Percentiles rank a stretch among this genome's conserved stretches.
Conservation (phyloP, 1,139 yeast species). For the Zygotorulaspora mrakii region DNA sequence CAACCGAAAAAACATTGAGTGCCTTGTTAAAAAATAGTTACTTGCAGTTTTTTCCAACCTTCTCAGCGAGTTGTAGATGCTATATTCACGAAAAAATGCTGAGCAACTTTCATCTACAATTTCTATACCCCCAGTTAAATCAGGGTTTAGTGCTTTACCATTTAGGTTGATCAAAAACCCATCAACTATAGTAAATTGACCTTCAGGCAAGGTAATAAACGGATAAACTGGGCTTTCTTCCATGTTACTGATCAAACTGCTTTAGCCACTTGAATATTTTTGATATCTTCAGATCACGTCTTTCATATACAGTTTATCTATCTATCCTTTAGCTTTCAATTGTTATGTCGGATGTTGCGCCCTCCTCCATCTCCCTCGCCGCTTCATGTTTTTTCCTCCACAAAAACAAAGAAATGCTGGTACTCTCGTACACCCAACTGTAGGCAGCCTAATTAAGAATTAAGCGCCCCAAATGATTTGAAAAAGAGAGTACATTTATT, state of each 20-base stretch:
- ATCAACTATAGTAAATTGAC: constrained; percentile 2
- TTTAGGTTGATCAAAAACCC: constrained; percentile 1
- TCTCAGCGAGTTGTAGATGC: constrained; percentile 6
- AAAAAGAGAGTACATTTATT: no score
- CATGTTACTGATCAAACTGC: not conserved
- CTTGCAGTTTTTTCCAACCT: constrained; percentile 9
- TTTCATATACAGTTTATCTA: no score
- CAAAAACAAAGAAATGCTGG: not conserved
- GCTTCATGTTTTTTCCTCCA: not conserved
- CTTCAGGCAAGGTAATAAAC: constrained; percentile 1
- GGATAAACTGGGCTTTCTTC: not conserved
- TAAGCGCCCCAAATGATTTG: no score
- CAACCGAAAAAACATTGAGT: constrained; percentile 8
- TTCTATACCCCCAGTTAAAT: not conserved
- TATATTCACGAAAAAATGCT: constrained; percentile 5
- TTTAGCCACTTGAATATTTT: not conserved
- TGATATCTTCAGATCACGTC: not conserved
- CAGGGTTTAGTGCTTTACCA: not conserved
- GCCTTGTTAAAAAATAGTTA: constrained; percentile 10
- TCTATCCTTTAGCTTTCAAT: no score
- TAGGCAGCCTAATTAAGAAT: no score
- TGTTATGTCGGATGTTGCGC: no score
- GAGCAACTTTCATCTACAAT: constrained; percentile 1
- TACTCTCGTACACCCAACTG: not conserved
- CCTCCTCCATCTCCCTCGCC: no score